Evolutionary conservation across 2,329 filamentous ascomycete genomes (phyloP), one percentile per base, ranked within the genome.

Genomic region (Colletotrichum siamense): DNA sequence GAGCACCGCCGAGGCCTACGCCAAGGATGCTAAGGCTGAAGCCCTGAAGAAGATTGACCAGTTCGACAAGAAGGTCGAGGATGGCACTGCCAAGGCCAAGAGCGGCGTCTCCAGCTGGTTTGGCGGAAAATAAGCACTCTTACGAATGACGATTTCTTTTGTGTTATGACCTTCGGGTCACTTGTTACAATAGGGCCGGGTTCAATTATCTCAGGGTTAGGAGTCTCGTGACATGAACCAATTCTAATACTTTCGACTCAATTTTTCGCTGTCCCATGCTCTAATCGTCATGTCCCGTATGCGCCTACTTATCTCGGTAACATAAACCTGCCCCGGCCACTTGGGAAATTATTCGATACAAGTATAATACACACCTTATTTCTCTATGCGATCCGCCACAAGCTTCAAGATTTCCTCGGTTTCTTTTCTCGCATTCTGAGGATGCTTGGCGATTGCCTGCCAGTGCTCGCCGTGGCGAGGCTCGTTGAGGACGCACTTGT

Each of bases 401-500:
- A 96, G 84, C 87, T 94, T 95, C 80, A 99, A 83, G 18, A 98
- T 90, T 83, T 98, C 95, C 85, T 98, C 96, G 0, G 91, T 91
- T 13, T 89, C 89, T 87, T 94, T 94, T 71, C 91, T 88, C 28
- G 94, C 94, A 84, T 98, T 98, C 84, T 89, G 91, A 1, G 96
- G 96, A 81, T 96, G 92, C 89, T 99, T 99, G 22, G 94, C 92
- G 6, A 98, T 89, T 10, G 88, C 86, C 87, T 98, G 95, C 97
- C 97, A 99, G 30, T 94, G 88, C 88, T 99, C 97, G 16, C 97
- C 97, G 84, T 99, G 96, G 80, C 93, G 93, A 5, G 98, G 98
- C 84, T 99, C 97, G 73, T 93, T 96, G 65, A 94, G 87, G 36
- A 94, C 89, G 80, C 95, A 96, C 87, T 98, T 98, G 73, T 89